Evolutionary conservation across 2,329 filamentous ascomycete species (phyloP), one percentile per base, ranked within the genome.

Genomic region (Lizonia empirigonia): DNA sequence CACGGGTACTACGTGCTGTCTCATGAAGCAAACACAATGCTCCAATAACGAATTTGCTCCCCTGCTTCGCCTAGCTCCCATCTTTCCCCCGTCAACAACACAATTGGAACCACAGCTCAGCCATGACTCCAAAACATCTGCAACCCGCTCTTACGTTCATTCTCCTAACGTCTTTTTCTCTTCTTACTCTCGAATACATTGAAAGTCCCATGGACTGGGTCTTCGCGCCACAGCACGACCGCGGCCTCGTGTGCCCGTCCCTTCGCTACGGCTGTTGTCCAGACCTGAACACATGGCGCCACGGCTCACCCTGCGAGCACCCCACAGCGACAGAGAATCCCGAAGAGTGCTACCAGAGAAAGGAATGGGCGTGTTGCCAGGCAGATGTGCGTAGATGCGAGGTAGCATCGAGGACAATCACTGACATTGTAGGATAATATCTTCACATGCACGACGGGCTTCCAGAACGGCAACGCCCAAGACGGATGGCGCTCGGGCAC

Each of bases 401-500:
- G 24, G 24, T 26, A 7, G 24, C n/a, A n/a, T n/a, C n/a, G n/a
- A n/a, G n/a, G n/a, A n/a, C n/a, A n/a, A n/a, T n/a, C n/a, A n/a
- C n/a, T 35, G 15, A 16, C 24, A 10, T 6, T 10, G 10, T 22
- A 36, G 37, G 24, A 19, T 9, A 22, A 29, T 2, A 23, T 24
- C 7, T 36, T 41, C 9, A 30, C 37, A 1, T 48, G 45, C 30
- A 48, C 30, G 7, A 36, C 30, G 2, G 37, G 23, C 1, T 48
- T 41, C 6, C 5, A 27, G 23, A 48, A 22, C n/a, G 27, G 13
- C 4, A 8, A n/a, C 7, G 36, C 15, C 8, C 16, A 1, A 10
- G 40, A 48, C 20, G 44, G 44, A n/a, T 40, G 44, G 44, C 44
- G 44, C 16, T 40, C 29, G 7, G 44, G 44, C 5, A 48, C 44